Evolutionary conservation across 2,329 filamentous ascomycete genomes (phyloP).

Genomic region (Aspergillus sp.): DNA sequence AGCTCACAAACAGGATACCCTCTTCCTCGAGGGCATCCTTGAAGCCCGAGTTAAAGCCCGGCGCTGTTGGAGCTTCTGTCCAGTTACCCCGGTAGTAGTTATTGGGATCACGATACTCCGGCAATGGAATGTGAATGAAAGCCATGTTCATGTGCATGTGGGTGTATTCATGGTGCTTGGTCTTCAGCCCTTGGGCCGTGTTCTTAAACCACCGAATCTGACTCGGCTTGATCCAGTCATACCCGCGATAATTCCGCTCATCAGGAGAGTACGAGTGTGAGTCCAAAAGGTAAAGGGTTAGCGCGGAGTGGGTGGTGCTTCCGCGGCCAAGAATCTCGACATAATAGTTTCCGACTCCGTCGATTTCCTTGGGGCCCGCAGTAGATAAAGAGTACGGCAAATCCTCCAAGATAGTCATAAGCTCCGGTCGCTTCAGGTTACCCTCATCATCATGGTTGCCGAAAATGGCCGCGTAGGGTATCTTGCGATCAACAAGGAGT

Average conservation of each 20-base stretch:
- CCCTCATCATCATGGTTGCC: slow-evolving; percentile 97
- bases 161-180: slow-evolving; percentile 78
- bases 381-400: slow-evolving; percentile 87
- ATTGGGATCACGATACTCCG: slow-evolving; percentile 72
- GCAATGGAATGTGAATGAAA: slow-evolving; percentile 95
- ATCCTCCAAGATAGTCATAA: slow-evolving; percentile 84
- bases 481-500: slow-evolving; percentile 79
- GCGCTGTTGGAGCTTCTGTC: slow-evolving; percentile 83
- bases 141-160: slow-evolving; percentile 93
- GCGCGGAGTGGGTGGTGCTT: slow-evolving; percentile 77
- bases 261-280: slow-evolving; percentile 91
- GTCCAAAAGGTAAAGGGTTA: slow-evolving; percentile 94
- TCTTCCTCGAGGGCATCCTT: slow-evolving; percentile 84
- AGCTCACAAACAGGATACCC: slow-evolving; percentile 82
- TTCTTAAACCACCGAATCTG: slow-evolving; percentile 94
- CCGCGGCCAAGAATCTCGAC: slow-evolving; percentile 84
- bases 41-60: slow-evolving; percentile 88
- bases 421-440: slow-evolving; percentile 70
- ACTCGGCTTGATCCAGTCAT: slow-evolving; percentile 93
- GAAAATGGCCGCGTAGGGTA: slow-evolving; percentile 92
- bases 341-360: slow-evolving; percentile 92
- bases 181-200: slow-evolving; percentile 72
- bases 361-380: slow-evolving; percentile 78
- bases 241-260: slow-evolving; percentile 83
- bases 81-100: slow-evolving; percentile 69